Conservation (phyloP, 2,329 filamentous ascomycete species). For the Waltergamsia citrina region DNA sequence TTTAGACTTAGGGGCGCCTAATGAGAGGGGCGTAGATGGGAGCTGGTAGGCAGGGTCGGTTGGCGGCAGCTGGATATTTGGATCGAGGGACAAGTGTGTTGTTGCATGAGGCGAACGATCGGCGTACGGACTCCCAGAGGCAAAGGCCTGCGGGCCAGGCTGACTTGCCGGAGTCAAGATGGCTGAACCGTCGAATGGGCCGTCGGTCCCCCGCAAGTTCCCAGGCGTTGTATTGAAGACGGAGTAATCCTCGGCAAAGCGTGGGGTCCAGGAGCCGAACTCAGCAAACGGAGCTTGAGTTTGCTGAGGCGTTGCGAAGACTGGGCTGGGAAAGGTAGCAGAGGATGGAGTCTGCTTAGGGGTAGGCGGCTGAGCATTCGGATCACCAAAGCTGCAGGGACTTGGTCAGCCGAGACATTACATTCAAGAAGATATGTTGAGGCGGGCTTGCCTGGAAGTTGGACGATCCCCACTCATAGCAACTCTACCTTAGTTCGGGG, state of each 20-base stretch:
- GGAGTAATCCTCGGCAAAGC: conserved; percentile 55
- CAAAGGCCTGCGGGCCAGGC: conserved; percentile 34
- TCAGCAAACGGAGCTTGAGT: conserved; percentile 37
- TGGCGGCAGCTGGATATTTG: conserved; percentile 44
- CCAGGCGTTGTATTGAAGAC: conserved; percentile 57
- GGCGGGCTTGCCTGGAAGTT: conserved; percentile 38
- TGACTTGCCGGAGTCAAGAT: conserved; percentile 23
- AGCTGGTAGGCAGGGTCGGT: conserved; percentile 50
- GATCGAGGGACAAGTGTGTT: conserved; percentile 47
- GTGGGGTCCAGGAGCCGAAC: conserved; percentile 41
- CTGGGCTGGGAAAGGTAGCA: conserved; percentile 40
- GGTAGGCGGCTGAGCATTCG: conserved; percentile 51
- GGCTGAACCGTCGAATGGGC: conserved; percentile 34
- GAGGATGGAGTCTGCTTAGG: conserved; percentile 49
- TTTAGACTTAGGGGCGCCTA: conserved; percentile 19
- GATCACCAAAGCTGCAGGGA: conserved; percentile 49
- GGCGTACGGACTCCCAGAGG: conserved; percentile 35
- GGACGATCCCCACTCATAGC: conserved; percentile 56
- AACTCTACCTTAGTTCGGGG: conserved; percentile 21
- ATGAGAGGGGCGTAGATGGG: conserved; percentile 45
- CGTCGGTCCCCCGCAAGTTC: conserved; percentile 38
- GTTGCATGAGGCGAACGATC: conserved; percentile 53
- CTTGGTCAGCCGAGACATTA: conserved; percentile 22
- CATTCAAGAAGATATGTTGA: conserved; percentile 9
- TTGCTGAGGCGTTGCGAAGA: conserved; percentile 47